Evolutionary conservation across 352 stramenopile genomes (phyloP).

Genomic region (Phytophthora pini): DNA sequence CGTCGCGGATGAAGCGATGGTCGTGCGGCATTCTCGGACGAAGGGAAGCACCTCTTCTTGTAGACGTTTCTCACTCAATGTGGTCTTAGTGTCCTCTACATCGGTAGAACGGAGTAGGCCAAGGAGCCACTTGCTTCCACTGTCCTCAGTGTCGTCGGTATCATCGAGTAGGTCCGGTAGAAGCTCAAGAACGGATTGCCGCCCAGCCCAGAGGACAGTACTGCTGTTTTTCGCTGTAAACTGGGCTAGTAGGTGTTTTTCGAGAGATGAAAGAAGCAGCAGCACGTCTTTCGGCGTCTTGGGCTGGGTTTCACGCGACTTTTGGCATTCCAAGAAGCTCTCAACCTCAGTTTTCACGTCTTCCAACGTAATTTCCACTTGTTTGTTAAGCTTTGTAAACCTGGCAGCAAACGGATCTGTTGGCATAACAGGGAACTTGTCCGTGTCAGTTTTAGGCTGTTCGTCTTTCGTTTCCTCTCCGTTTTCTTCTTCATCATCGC

Average conservation of each 20-base stretch:
- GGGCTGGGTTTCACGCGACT: slow-evolving; percentile 13
- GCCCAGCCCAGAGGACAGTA: slow-evolving; percentile 24
- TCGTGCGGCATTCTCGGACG: slow-evolving; percentile 31
- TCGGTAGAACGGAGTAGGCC: slow-evolving; percentile 10
- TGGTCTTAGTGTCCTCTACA: not conserved
- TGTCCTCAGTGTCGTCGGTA: slow-evolving; percentile 6
- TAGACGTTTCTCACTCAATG: slow-evolving; percentile 15
- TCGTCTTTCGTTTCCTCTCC: slow-evolving; percentile 9
- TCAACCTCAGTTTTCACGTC: slow-evolving; percentile 40
- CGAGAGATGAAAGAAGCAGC: slow-evolving; percentile 46
- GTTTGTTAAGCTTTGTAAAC: slow-evolving; percentile 19
- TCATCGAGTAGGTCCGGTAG: slow-evolving; percentile 23
- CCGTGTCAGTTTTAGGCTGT: not conserved
- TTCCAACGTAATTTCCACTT: slow-evolving; percentile 29
- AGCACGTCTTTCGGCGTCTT: slow-evolving; percentile 43
- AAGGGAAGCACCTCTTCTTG: slow-evolving; percentile 35
- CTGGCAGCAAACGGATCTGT: slow-evolving; percentile 24
- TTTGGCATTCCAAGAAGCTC: slow-evolving; percentile 32
- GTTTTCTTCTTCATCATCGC: slow-evolving; percentile 51
- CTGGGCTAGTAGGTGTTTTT: slow-evolving; percentile 34
- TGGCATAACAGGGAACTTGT: slow-evolving; percentile 32
- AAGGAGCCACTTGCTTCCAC: slow-evolving; percentile 19
- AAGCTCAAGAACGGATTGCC: slow-evolving; percentile 32
- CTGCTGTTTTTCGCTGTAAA: slow-evolving; percentile 19
- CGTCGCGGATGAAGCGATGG: slow-evolving; percentile 31